A percentile compares a stretch with the other conserved stretches of the same genome.
Conservation (phyloP, 441 rosid genomes). For the Corymbia calophylla region DNA sequence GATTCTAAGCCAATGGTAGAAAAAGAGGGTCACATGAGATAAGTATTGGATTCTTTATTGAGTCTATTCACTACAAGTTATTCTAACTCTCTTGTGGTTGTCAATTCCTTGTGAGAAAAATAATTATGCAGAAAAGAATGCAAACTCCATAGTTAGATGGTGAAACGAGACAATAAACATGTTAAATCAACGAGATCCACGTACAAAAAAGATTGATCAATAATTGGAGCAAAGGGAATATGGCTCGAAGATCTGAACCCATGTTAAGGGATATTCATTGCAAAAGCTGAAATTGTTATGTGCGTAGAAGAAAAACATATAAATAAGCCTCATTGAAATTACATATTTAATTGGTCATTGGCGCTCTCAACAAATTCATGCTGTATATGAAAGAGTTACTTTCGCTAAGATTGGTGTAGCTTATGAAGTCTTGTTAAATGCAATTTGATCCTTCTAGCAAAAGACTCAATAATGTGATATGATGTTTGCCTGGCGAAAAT, state of each 20-base stretch:
- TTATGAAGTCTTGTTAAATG: background rate
- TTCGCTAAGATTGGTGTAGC: background rate
- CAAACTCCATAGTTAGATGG: background rate
- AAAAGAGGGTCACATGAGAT: rapidly evolving
- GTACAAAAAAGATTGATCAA: background rate
- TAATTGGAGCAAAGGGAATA: background rate
- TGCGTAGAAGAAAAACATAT: background rate
- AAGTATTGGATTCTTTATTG: background rate
- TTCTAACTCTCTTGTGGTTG: background rate
- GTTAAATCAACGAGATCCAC: background rate
- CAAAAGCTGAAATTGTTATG: background rate
- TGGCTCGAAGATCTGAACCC: background rate
- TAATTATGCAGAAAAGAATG: background rate
- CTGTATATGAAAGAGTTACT: rapidly evolving
- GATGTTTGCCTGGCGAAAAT: background rate
- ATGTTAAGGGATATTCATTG: background rate
- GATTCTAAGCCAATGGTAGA: background rate
- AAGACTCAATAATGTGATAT: background rate
- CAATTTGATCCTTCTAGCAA: background rate
- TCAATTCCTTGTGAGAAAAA: background rate
- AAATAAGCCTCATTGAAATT: background rate
- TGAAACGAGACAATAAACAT: rapidly evolving
- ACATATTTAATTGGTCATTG: background rate
- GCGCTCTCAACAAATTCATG: background rate
- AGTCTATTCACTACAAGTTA: background rate